Evolutionary conservation across 2,329 filamentous ascomycete genomes (phyloP).

Genomic region (Fusarium dlaminii): DNA sequence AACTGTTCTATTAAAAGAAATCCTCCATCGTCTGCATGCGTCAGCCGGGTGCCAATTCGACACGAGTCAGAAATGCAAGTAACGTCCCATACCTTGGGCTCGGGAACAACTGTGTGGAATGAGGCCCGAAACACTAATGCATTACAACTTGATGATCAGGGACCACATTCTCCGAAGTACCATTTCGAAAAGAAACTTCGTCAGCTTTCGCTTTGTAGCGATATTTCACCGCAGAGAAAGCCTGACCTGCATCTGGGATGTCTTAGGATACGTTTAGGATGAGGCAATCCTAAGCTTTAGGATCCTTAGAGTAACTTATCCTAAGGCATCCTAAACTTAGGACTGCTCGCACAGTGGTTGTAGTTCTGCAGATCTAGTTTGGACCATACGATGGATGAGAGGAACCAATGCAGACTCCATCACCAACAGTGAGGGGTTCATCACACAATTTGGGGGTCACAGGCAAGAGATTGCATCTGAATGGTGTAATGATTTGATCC

Average conservation of each 20-base stretch:
- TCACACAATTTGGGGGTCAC: slow-evolving; percentile 1
- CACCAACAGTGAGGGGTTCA: neutral
- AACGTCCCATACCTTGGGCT: neutral
- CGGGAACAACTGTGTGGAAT: neutral
- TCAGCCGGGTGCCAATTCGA: neutral
- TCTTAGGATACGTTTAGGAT: neutral
- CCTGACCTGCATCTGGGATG: neutral
- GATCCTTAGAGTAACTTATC: neutral
- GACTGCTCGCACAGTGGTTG: neutral
- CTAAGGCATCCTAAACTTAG: neutral
- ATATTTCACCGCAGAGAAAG: neutral
- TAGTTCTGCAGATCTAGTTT: neutral
- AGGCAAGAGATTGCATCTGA: neutral
- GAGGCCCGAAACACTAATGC: slow-evolving; percentile 13
- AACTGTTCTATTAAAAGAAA: neutral
- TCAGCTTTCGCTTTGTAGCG: neutral
- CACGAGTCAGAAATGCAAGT: neutral
- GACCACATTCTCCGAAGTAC: neutral
- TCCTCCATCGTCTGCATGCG: neutral
- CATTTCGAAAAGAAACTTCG: neutral
- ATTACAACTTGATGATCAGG: neutral
- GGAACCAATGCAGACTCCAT: neutral
- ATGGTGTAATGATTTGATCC: slow-evolving; percentile 7
- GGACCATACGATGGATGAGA: neutral
- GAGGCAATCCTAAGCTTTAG: neutral